Evolutionary conservation across 257 asterid species (phyloP).

Genomic region (Solanum neorickii): DNA sequence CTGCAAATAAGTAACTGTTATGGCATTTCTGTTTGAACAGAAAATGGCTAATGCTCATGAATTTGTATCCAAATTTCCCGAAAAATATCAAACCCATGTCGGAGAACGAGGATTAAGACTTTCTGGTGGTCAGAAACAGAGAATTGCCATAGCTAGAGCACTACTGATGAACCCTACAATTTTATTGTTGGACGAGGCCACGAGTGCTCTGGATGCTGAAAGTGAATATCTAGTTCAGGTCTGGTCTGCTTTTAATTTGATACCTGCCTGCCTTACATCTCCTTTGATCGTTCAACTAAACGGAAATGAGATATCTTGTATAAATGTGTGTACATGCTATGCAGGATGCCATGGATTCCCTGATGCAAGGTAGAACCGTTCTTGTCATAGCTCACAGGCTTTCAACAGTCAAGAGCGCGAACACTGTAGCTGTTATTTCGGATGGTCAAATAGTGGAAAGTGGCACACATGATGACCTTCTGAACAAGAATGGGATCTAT

Average conservation of each 20-base stretch:
- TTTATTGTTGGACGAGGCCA: conserved; percentile 76
- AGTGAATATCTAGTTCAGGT: conserved; percentile 82
- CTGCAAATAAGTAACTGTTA: neutral
- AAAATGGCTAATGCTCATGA: conserved; percentile 87
- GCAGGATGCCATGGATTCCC: conserved; percentile 87
- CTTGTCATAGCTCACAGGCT: conserved; percentile 86
- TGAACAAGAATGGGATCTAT: conserved; percentile 48
- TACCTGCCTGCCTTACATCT: neutral
- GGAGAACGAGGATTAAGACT: conserved; percentile 86
- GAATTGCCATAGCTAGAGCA: conserved; percentile 85
- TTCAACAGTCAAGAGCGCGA: conserved; percentile 77
- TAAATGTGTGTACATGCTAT: neutral
- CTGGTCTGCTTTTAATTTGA: conserved; percentile 19
- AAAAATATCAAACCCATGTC: conserved; percentile 51
- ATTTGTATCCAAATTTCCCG: conserved; percentile 51
- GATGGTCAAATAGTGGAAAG: conserved; percentile 78
- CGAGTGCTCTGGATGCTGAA: conserved; percentile 82
- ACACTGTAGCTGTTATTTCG: conserved; percentile 69
- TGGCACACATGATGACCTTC: conserved; percentile 66
- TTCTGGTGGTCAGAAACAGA: conserved; percentile 88
- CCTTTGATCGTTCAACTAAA: neutral
- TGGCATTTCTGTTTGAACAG: conserved; percentile 18
- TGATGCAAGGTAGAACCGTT: conserved; percentile 79
- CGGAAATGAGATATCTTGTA: neutral
- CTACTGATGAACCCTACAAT: conserved; percentile 64